Conservation (phyloP, 805 yeast genomes). For the Saturnispora kantuleensis region DNA sequence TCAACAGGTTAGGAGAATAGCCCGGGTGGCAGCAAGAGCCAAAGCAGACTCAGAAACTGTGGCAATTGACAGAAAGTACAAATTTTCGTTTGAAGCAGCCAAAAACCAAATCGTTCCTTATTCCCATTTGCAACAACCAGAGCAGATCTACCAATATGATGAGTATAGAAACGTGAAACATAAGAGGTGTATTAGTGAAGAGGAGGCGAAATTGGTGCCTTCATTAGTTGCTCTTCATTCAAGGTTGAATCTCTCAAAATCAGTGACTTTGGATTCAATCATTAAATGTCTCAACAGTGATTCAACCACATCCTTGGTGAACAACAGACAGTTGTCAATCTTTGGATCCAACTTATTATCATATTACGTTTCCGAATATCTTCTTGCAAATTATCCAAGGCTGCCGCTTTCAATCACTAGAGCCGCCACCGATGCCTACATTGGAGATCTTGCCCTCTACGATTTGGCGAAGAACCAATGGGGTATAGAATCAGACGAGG, state of each 20-base stretch:
- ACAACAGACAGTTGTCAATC: slow-evolving; percentile 70
- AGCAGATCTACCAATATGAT: slow-evolving; percentile 24
- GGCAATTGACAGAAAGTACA: slow-evolving; percentile 13
- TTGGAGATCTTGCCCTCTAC: slow-evolving; percentile 56
- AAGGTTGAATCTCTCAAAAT: slow-evolving; percentile 55
- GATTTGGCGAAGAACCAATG: slow-evolving; percentile 58
- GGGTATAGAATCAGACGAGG: slow-evolving; percentile 80
- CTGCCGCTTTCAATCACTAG: slow-evolving; percentile 72
- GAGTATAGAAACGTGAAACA: slow-evolving; percentile 21
- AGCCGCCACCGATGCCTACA: slow-evolving; percentile 65
- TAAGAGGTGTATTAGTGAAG: slow-evolving; percentile 33
- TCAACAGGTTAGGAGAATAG: slow-evolving; percentile 9
- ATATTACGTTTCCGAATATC: slow-evolving; percentile 64
- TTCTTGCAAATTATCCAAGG: slow-evolving; percentile 76
- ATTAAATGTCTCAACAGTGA: slow-evolving; percentile 70
- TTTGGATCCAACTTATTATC: slow-evolving; percentile 74
- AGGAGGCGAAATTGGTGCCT: slow-evolving; percentile 50
- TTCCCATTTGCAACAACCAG: slow-evolving; percentile 13
- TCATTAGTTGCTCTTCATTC: slow-evolving; percentile 70
- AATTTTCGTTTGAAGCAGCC: slow-evolving; percentile 24
- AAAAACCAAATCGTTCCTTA: slow-evolving; percentile 14
- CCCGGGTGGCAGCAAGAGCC: neutral
- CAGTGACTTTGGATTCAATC: slow-evolving; percentile 52
- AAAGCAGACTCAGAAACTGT: slow-evolving; percentile 4
- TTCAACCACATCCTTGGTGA: slow-evolving; percentile 38